Percentiles rank a stretch among this genome's conserved stretches.
Evolutionary conservation across 2,329 filamentous ascomycete genomes (phyloP).

Genomic region (Botrytis deweyae): DNA sequence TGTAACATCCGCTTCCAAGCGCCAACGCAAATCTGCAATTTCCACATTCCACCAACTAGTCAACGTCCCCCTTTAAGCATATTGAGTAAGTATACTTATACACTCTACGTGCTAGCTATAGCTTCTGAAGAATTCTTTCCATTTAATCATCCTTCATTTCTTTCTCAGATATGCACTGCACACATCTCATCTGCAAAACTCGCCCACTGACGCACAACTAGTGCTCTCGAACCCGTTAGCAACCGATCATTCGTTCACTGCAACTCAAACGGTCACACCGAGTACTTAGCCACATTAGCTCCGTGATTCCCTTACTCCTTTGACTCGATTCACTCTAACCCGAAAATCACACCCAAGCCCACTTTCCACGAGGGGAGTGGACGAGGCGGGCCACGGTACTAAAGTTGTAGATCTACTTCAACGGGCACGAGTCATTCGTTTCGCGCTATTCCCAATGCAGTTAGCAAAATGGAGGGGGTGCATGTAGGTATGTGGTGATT

Average conservation of each 20-base stretch:
- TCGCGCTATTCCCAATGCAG: not conserved
- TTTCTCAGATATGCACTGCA: not conserved
- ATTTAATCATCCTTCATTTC: not conserved
- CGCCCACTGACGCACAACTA: not conserved
- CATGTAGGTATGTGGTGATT: not conserved
- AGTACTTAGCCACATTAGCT: slow-evolving; percentile 1
- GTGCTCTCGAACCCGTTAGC: not conserved
- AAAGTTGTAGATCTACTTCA: not conserved
- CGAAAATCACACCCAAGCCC: not conserved
- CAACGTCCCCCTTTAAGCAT: not conserved
- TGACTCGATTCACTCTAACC: not conserved
- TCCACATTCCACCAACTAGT: not conserved
- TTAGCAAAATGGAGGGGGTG: not conserved
- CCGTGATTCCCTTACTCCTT: not conserved
- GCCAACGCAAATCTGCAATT: not conserved
- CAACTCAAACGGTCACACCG: slow-evolving; percentile 8
- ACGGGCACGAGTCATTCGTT: slow-evolving; percentile 11
- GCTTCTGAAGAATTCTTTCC: not conserved
- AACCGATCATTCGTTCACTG: not conserved
- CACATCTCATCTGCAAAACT: not conserved
- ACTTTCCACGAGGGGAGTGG: not conserved
- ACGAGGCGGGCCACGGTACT: not conserved
- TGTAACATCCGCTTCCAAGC: not conserved
- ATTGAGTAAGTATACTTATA: not conserved
- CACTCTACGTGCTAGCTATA: not conserved